Conservation (phyloP, 2,329 filamentous ascomycete genomes). For the Zopfia rhizophila region DNA sequence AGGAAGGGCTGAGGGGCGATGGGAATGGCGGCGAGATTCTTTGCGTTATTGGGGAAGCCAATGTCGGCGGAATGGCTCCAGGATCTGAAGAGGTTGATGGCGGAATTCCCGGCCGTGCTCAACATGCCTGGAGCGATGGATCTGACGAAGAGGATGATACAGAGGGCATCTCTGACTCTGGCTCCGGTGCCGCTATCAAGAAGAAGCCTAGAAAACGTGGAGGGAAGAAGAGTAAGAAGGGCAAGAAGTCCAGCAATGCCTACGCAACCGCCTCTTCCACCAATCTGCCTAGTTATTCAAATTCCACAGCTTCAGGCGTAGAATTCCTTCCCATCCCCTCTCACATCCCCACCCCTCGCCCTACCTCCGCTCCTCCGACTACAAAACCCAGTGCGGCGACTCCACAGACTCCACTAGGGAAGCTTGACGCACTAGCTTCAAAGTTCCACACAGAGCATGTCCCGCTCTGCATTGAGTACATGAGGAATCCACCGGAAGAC, state of each 20-base stretch:
- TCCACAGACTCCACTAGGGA: constrained; percentile 58
- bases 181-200: constrained; percentile 41
- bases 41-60: constrained; percentile 65
- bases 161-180: constrained; percentile 38
- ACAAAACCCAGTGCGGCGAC: constrained; percentile 45
- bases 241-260: constrained; percentile 55
- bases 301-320: constrained; percentile 41
- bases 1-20: constrained; percentile 68
- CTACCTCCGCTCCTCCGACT: constrained; percentile 46
- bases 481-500: constrained; percentile 67
- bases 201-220: constrained; percentile 46
- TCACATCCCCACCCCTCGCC: constrained; percentile 45
- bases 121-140: constrained; percentile 42
- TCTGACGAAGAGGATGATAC: constrained; percentile 55
- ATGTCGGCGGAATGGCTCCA: constrained; percentile 52
- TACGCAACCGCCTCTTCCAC: constrained; percentile 52
- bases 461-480: constrained; percentile 73
- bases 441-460: constrained; percentile 73
- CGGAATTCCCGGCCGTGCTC: constrained; percentile 42
- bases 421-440: constrained; percentile 72
- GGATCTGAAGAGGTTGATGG: constrained; percentile 46
- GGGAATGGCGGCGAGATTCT: constrained; percentile 69
- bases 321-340: constrained; percentile 52
- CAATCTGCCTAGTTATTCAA: constrained; percentile 49
- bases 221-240: constrained; percentile 58